These are phyloP conservation scores for Venturiaceae sp. DNA, from an alignment of 2,329 filamentous ascomycete genomes.

Conservation along the genomic window DNA sequence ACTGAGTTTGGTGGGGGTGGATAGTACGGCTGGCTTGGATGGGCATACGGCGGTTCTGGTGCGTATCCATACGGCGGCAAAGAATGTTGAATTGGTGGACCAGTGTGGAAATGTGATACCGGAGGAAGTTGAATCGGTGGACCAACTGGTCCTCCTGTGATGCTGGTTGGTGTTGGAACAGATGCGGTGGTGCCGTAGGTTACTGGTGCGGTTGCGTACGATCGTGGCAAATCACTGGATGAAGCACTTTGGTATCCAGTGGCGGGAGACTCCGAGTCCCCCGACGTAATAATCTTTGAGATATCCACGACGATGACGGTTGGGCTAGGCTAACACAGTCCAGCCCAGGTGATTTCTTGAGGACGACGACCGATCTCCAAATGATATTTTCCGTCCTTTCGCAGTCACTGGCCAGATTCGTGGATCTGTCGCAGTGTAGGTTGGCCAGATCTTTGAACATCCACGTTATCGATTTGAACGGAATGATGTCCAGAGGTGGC, in stretches of 20 bases:
- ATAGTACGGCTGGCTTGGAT: conserved; percentile 1
- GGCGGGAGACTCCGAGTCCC: conserved; percentile 58
- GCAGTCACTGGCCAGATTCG: conserved; percentile 1
- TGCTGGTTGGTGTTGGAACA: conserved; percentile 12
- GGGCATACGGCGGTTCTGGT: conserved; percentile 22
- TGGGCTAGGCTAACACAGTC: conserved; percentile 27
- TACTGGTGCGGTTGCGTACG: background rate
- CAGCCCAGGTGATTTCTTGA: conserved; percentile 28
- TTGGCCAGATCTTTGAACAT: background rate
- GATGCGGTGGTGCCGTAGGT: background rate
- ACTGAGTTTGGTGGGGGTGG: background rate
- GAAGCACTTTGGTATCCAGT: conserved; percentile 34
- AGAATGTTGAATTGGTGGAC: conserved; percentile 20
- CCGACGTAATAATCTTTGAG: conserved; percentile 72
- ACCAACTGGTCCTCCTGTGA: conserved; percentile 2
- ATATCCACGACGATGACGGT: conserved; percentile 80
- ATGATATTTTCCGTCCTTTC: conserved; percentile 10
- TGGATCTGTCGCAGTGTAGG: background rate
- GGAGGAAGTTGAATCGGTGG: conserved; percentile 10
- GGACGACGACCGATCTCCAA: conserved; percentile 1
- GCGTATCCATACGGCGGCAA: conserved; percentile 23
- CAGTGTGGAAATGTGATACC: conserved; percentile 11
- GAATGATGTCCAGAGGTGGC: background rate
- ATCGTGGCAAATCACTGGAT: conserved; percentile 9
- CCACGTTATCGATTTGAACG: background rate